Percentiles rank a stretch among this genome's conserved stretches.
Evolutionary conservation across 208 protist genomes (phyloP).

Genomic region (Crithidia expoeki): DNA sequence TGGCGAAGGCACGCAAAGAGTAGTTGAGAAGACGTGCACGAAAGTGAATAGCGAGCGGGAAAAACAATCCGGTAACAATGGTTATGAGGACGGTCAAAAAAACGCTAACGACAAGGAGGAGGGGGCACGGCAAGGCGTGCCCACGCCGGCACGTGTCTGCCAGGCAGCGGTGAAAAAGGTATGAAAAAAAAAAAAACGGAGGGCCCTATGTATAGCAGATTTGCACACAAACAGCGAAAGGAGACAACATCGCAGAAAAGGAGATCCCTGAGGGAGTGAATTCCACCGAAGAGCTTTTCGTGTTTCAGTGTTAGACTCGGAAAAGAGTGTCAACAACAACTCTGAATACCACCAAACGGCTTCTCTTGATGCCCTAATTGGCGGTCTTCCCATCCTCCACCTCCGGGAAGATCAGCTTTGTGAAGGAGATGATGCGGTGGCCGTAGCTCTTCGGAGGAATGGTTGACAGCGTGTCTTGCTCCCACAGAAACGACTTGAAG

Average conservation of each 20-base stretch:
- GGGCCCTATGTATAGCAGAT: neutral
- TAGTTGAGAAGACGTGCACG: neutral
- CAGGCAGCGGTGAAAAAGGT: neutral
- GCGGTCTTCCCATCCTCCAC: conserved; percentile 21
- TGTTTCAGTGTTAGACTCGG: too few species aligned
- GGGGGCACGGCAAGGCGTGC: too few species aligned
- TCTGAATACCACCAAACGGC: too few species aligned
- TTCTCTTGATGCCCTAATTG: too few species aligned
- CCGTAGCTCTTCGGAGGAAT: conserved; percentile 70
- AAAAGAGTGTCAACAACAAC: too few species aligned
- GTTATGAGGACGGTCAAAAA: neutral
- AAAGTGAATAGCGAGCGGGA: neutral
- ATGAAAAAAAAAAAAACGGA: neutral
- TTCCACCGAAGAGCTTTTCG: too few species aligned
- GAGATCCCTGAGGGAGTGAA: neutral
- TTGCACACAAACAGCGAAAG: neutral
- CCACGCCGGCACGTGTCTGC: neutral
- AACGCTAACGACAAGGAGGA: neutral
- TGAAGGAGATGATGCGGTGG: conserved; percentile 67
- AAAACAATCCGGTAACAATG: neutral
- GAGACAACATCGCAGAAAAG: conserved; percentile 11
- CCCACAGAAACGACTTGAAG: conserved; percentile 88
- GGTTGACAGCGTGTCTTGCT: conserved; percentile 72
- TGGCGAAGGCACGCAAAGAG: too few species aligned
- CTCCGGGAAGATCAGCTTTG: conserved; percentile 69